Base-by-base conservation (phyloP, 2,329 filamentous ascomycete species). In the Elsinoe necatrix region DNA sequence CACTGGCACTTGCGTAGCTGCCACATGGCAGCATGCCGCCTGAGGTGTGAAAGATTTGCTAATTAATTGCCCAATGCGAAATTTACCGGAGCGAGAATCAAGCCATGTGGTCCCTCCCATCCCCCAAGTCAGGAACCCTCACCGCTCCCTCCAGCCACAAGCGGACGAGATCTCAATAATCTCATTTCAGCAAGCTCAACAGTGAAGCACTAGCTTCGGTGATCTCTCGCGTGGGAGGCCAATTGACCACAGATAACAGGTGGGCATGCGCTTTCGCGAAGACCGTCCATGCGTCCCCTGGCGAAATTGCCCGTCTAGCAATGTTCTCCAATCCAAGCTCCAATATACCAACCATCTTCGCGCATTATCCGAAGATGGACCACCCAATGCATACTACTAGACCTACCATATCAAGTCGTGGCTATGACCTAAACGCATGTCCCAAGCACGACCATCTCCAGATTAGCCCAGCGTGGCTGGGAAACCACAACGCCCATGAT, bases 101-200 rank as follows among this genome's bases (percentile, higher is more conserved):
- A 18, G 48, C 29, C 48, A 52, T 35, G 48, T 52, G 48, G 16
- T 39, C 9, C 3, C n/a, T 25, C 9, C 3, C n/a, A 2, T 20
- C 31, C 16, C 48, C n/a, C 34, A 11, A 25, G 29, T 29, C 31
- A 37, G 29, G 14, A 6, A 52, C 31, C n/a, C 21, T 21, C 29
- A 18, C 16, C 29, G 18, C 31, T n/a, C n/a, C 47, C 16, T 14
- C 27, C 29, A 51, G 27, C 47, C 47, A 21, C 25, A 35, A 51
- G 47, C n/a, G n/a, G n/a, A n/a, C n/a, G n/a, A n/a, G n/a, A n/a
- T n/a, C n/a, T n/a, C n/a, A n/a, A n/a, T n/a, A n/a, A 52, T 52
- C 48, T 52, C 48, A 52, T 52, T 52, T 52, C 29, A 39, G 25
- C n/a, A 39, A 34, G 25, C 48, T 52, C 48, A 12, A 39, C 12